Conservation (phyloP, 176 grass and related monocot genomes). For the Aechmea fasciata region DNA sequence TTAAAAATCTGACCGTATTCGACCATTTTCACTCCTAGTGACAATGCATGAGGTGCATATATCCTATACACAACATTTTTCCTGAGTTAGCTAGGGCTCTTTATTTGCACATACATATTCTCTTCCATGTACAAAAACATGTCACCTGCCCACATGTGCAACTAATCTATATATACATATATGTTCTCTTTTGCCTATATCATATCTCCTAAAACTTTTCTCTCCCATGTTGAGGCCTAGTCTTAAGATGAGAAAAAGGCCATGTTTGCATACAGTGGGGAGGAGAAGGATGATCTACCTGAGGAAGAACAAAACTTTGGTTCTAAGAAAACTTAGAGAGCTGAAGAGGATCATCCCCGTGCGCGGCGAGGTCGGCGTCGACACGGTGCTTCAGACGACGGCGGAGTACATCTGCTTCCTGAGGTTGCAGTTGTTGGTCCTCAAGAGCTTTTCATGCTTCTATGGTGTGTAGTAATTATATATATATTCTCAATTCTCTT, state of each 20-base stretch:
- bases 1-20: too few relatives aligned
- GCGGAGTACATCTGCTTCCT: constrained; percentile 64
- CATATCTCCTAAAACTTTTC: not conserved
- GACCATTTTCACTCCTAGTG: too few relatives aligned
- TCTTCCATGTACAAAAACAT: not conserved
- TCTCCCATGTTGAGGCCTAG: not conserved
- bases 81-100: too few relatives aligned
- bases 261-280: constrained; percentile 34
- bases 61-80: too few relatives aligned
- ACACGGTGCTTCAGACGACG: constrained; percentile 42
- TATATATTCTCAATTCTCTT: not conserved
- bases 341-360: constrained; percentile 65
- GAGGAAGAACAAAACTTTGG: constrained; percentile 29
- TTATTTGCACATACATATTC: too few relatives aligned
- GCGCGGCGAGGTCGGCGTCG: constrained; percentile 14
- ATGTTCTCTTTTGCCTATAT: not conserved
- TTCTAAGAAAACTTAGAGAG: constrained; percentile 48
- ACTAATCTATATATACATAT: not conserved
- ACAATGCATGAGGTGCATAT: too few relatives aligned
- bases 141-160: too few relatives aligned
- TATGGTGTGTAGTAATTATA: constrained; percentile 21
- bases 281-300: constrained; percentile 14
- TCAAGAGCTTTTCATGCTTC: constrained; percentile 31
- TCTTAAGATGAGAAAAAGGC: constrained; percentile 32
- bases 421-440: constrained; percentile 41